Evolutionary conservation across 257 asterid genomes (phyloP).

Genomic region (Nicotiana knightiana): DNA sequence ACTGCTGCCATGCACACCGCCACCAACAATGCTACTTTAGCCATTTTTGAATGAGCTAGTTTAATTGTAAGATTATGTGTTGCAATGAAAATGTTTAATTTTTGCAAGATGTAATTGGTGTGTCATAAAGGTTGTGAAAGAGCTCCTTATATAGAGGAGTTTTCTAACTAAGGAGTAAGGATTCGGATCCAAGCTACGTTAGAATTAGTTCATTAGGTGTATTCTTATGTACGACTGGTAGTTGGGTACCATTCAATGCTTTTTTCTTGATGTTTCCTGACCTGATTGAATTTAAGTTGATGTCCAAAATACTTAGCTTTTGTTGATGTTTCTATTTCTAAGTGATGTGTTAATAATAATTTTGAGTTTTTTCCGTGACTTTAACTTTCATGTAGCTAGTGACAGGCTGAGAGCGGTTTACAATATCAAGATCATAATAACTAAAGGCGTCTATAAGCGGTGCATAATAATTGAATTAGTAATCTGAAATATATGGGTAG

Average conservation of each 20-base stretch:
- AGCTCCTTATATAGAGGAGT: neutral
- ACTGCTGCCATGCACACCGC: neutral
- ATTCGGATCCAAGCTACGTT: neutral
- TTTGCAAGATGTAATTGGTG: neutral
- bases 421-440: no score
- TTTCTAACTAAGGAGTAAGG: neutral
- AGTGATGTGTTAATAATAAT: no score
- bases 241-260: neutral
- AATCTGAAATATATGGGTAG: no score
- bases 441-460: no score
- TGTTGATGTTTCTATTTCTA: no score
- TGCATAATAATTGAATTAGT: no score
- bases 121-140: neutral
- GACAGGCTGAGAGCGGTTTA: no score
- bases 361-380: no score
- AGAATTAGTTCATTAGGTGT: neutral
- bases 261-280: neutral
- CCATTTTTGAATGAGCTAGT: neutral
- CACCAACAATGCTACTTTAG: neutral
- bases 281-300: neutral
- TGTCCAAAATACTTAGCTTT: neutral
- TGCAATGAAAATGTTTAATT: neutral
- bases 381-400: no score
- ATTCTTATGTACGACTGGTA: neutral
- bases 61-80: neutral